Evolutionary conservation across 2,329 filamentous ascomycete species (phyloP), one percentile per base, ranked within the genome.

Genomic region (Aspergillus luchuensis): DNA sequence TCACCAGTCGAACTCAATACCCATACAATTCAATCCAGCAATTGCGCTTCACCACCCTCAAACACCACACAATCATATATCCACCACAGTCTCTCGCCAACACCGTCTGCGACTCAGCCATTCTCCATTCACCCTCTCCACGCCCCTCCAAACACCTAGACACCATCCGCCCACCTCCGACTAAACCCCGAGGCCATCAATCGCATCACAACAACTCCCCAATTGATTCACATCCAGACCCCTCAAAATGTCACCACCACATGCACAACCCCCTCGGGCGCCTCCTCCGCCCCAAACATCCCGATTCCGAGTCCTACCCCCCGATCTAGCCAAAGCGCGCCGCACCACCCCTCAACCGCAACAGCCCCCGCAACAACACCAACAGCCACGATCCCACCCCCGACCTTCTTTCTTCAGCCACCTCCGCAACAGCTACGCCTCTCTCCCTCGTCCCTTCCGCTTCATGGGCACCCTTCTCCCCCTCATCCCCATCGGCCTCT

Each of bases 401-500:
- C 58, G 39, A 57, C 61, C 68, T 33, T 60, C 62, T 23, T 55
- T 72, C 63, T 63, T 71, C 60, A 64, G 67, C 28, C 60, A 57
- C 63, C 58, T 77, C 54, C 69, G 71, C 61, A 59, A 63, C 33
- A 66, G 69, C 66, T 72, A 69, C 60, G 60, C 70, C 25, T 25
- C 67, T 25, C 67, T 74, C 59, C 74, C 75, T 5, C 19, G 51
- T 13, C 67, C 72, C 7, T 60, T 69, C 36, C 70, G 73, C 48
- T 59, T 66, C 30, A 59, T 74, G 36, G 69, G 71, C 43, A 54
- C 72, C 55, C 53, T 74, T n/a, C 70, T 68, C 2, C 72, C 77
- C 8, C 57, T 76, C 15, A 55, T 76, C 15, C 76, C 79, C 1
- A 76, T 79, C 59, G 63, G 72, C 0, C 67, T 76, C 8, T 76